Conservation (phyloP, 192 early-diverging fungal species). For the Coemansia sp. region DNA sequence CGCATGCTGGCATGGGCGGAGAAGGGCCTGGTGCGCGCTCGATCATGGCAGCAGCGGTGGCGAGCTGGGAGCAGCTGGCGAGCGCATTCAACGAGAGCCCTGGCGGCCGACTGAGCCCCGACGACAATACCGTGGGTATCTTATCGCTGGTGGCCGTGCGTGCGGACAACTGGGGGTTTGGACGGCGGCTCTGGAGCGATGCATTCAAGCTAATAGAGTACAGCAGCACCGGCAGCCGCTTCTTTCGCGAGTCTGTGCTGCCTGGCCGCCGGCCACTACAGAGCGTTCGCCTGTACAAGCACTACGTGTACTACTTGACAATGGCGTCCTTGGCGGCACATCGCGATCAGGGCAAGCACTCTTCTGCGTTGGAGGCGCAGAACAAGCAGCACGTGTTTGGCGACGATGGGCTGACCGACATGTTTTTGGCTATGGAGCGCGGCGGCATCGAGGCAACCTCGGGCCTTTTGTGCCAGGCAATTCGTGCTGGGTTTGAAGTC, state of each 20-base stretch:
- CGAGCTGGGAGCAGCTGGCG: constrained; percentile 37
- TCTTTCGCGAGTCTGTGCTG: not conserved
- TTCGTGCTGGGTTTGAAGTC: constrained; percentile 37
- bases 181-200: constrained; percentile 42
- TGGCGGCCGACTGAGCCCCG: constrained; percentile 12
- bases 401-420: constrained; percentile 30
- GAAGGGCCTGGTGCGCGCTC: constrained; percentile 5
- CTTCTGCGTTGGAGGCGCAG: not conserved
- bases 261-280: constrained; percentile 9
- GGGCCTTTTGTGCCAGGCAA: constrained; percentile 44
- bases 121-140: constrained; percentile 37
- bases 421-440: constrained; percentile 45
- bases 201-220: constrained; percentile 21
- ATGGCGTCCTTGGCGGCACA: constrained; percentile 8
- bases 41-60: constrained; percentile 9
- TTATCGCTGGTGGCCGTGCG: constrained; percentile 27
- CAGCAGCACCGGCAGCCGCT: not conserved
- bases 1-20: constrained; percentile 2
- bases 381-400: constrained; percentile 8
- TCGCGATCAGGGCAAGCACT: not conserved
- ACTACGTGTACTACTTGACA: constrained; percentile 34
- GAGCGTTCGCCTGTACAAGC: constrained; percentile 37
- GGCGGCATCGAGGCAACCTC: constrained; percentile 35
- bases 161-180: constrained; percentile 32
- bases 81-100: not conserved